Evolutionary conservation across 2,329 filamentous ascomycete species (phyloP).

Genomic region (Venturia nashicola): DNA sequence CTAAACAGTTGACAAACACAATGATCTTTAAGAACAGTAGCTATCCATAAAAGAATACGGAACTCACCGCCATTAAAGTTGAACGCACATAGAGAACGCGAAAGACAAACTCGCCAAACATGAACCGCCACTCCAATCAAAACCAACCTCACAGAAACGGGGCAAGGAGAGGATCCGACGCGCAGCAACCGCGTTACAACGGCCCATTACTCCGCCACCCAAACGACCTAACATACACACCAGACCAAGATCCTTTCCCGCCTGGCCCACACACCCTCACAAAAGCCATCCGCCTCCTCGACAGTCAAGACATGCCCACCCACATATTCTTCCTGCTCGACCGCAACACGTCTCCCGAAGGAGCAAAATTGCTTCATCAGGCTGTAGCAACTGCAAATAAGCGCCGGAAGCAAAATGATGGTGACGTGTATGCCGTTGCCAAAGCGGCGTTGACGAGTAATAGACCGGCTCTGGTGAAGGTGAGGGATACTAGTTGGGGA

Average conservation of each 20-base stretch:
- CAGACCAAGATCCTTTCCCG: neutral
- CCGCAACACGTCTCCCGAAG: neutral
- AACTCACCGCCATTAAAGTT: no score
- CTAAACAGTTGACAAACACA: no score
- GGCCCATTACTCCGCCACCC: neutral
- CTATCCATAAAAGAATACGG: no score
- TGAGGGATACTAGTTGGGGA: neutral
- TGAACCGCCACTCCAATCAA: neutral
- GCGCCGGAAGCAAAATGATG: neutral
- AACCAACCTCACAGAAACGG: neutral
- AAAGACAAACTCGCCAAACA: no score
- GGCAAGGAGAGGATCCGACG: neutral
- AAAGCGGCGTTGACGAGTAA: constrained; percentile 1
- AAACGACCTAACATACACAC: neutral
- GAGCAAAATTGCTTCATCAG: neutral
- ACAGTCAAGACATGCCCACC: neutral
- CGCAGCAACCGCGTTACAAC: neutral
- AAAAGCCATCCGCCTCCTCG: neutral
- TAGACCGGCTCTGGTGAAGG: neutral
- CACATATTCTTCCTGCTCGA: neutral
- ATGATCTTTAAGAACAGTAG: no score
- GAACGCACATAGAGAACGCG: no score
- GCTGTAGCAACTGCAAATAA: neutral
- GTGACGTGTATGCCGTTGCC: neutral
- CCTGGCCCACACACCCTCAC: neutral